Percentiles rank a stretch among this genome's conserved stretches.
These are phyloP conservation scores for Mycena sp. DNA, from an alignment of 1,284 basidiomycete genomes.

Conservation along the genomic window DNA sequence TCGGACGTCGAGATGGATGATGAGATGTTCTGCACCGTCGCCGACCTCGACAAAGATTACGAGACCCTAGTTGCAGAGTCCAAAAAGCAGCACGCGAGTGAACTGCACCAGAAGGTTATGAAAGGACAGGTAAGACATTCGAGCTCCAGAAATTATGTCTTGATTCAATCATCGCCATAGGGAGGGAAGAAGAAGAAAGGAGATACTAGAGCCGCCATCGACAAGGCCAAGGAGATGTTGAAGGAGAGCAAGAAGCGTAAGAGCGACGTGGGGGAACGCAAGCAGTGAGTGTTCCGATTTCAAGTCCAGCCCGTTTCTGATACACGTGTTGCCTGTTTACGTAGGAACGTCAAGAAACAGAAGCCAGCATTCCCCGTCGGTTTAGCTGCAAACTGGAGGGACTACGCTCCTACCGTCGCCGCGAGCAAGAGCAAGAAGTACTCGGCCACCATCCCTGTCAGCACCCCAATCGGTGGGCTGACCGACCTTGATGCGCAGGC, in stretches of 20 bases:
- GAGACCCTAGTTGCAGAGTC: neutral
- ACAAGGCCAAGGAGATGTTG: neutral
- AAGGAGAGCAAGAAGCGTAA: neutral
- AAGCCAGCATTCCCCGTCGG: neutral
- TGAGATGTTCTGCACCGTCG: neutral
- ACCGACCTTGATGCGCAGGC: neutral
- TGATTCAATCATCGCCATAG: neutral
- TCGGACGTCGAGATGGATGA: neutral
- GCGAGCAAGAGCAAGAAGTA: neutral
- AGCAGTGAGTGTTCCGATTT: neutral
- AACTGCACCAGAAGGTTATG: neutral
- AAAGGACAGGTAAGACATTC: neutral
- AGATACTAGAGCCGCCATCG: neutral
- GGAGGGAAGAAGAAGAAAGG: neutral
- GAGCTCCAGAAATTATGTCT: neutral
- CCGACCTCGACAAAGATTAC: slow-evolving; percentile 7
- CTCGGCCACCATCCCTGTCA: neutral
- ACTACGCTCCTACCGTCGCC: neutral
- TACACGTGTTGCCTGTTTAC: neutral
- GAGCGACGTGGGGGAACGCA: neutral
- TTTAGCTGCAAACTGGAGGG: neutral
- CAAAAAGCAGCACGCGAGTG: neutral
- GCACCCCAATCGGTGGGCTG: neutral
- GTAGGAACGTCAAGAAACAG: neutral
- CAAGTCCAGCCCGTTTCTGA: too few relatives aligned